Base-by-base conservation (phyloP, 73 alveolate species). In the Effrenium voratum region DNA sequence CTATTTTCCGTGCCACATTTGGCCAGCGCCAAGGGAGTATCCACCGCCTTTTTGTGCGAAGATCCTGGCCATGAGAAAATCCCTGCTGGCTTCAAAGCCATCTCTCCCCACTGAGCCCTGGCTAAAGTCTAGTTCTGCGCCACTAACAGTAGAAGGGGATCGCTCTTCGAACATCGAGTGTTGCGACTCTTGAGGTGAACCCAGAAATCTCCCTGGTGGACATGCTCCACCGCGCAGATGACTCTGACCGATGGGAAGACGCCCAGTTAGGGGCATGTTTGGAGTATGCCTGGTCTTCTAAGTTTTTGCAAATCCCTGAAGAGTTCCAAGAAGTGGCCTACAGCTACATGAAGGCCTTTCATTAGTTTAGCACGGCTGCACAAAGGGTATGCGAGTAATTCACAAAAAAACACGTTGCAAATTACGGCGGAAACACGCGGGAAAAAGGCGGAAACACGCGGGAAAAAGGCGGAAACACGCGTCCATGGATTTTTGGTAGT, bases 391-490 rank as follows among this genome's bases (percentile, higher is more conserved):
- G 36, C 24, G 49, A 34, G 12, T 1, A 13, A 36, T 34, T 46
- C 52, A 16, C 57, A 10, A 2, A 57, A 57, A 32, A 59, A 16
- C 22, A 32, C 22, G 13, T 76, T 76, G 34, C 59, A 12, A 43
- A 43, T 41, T 41, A 40, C 55, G 86, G 86, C 86, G 86, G 86
- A 40, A 76, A 6, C 43, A n/a, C 41, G 79, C 79, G 79, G 79
- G 79, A 28, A 26, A 28, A 66, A 19, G 79, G 79, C 84, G 84
- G 86, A 76, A 76, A 16, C 43, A 5, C 60, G 86, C 86, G 86
- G 86, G 86, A 13, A 32, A 32, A 32, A 43, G 86, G 86, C 86
- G 86, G 86, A 76, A 41, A 41, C 43, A 5, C 36, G n/a, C 86
- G 86, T 76, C 86, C 86, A 55, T 36, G 5, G 10, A 15, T 34